Percentiles rank a stretch among this genome's conserved stretches.
Conservation (phyloP, 805 yeast genomes). For the Wickerhamomyces strasburgensis region DNA sequence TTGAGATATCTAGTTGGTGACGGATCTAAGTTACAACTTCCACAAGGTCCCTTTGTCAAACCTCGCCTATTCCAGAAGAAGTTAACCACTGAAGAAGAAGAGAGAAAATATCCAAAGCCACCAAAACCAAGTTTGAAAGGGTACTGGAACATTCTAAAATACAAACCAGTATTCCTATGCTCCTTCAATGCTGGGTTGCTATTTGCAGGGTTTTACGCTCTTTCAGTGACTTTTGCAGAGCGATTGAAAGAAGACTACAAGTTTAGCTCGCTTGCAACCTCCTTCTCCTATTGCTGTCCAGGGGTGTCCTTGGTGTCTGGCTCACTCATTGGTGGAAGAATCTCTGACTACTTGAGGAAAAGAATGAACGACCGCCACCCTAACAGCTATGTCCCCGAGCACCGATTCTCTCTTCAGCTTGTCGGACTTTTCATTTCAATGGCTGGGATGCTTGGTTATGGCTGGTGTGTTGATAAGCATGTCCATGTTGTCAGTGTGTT, state of each 20-base stretch:
- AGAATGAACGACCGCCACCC: conserved; percentile 16
- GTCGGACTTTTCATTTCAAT: conserved; percentile 39
- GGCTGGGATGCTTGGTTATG: conserved; percentile 44
- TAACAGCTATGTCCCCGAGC: conserved; percentile 37
- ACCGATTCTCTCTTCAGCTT: conserved; percentile 39
- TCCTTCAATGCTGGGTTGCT: conserved; percentile 44
- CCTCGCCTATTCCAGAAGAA: conserved; percentile 28
- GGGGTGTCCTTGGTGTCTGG: conserved; percentile 46
- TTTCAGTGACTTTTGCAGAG: conserved; percentile 45
- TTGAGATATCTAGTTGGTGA: conserved; percentile 57
- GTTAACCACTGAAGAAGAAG: conserved; percentile 8
- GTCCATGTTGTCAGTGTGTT: conserved; percentile 36
- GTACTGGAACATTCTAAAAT: conserved; percentile 34
- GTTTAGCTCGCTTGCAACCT: conserved; percentile 31
- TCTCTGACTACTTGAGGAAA: conserved; percentile 37
- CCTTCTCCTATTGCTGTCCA: conserved; percentile 48
- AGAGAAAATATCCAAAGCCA: conserved; percentile 36
- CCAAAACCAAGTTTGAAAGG: conserved; percentile 38
- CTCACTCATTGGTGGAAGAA: conserved; percentile 43
- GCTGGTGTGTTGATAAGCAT: conserved; percentile 43
- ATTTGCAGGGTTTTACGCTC: conserved; percentile 52
- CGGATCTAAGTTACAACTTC: conserved; percentile 31
- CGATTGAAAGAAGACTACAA: conserved; percentile 34
- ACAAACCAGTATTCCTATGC: conserved; percentile 40
- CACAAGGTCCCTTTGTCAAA: conserved; percentile 23